Percentiles rank a stretch among this genome's conserved stretches.
Evolutionary conservation across 1,284 basidiomycete genomes (phyloP).

Genomic region (Leccinum holopus): DNA sequence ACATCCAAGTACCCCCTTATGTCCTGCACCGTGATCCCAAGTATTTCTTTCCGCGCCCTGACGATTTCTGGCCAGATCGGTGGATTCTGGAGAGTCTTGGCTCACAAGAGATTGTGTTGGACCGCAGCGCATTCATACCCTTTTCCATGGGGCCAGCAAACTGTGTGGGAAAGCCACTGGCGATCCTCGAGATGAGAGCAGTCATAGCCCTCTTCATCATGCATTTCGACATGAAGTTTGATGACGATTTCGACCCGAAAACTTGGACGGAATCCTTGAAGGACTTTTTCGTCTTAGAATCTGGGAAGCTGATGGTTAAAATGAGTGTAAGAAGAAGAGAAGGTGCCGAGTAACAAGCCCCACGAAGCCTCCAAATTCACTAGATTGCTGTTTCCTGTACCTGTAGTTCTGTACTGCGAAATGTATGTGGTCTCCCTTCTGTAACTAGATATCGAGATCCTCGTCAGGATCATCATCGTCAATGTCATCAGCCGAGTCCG

Average conservation of each 20-base stretch:
- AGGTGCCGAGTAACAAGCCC: constrained; percentile 1
- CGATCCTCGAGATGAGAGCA: constrained; percentile 32
- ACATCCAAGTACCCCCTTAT: constrained; percentile 38
- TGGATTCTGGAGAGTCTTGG: constrained; percentile 34
- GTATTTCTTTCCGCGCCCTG: constrained; percentile 42
- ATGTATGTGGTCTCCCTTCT: background rate
- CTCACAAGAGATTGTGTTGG: constrained; percentile 16
- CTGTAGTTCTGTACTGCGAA: background rate
- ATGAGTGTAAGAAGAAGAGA: constrained; percentile 17
- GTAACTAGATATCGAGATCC: constrained; percentile 71
- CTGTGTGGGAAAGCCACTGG: constrained; percentile 37
- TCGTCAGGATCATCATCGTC: constrained; percentile 91
- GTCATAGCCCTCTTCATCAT: constrained; percentile 31
- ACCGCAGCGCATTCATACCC: constrained; percentile 33
- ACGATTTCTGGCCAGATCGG: constrained; percentile 44
- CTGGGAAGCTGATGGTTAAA: constrained; percentile 29
- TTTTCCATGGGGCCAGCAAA: constrained; percentile 37
- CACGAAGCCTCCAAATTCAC: background rate
- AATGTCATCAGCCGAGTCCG: constrained; percentile 85
- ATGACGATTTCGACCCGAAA: constrained; percentile 24
- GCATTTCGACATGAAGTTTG: constrained; percentile 34
- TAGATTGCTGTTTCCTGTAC: background rate
- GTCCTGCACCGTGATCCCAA: constrained; percentile 41
- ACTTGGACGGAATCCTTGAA: constrained; percentile 33
- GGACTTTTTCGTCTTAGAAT: constrained; percentile 32